Conservation (phyloP, 129 eudicot genomes). For the Lactuca saligna region DNA sequence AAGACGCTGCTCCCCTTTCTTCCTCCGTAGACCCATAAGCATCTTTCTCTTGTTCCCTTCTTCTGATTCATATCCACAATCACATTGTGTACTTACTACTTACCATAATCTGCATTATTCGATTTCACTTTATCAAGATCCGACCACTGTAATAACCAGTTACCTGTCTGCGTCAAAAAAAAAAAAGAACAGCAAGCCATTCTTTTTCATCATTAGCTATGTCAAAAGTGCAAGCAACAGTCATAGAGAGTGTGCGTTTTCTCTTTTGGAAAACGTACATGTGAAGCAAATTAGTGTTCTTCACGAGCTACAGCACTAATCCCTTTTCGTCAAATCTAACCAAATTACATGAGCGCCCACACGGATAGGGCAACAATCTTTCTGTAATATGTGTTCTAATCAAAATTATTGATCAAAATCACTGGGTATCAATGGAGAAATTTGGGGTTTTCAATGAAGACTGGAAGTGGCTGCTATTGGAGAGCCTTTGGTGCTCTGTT, state of each 20-base stretch:
- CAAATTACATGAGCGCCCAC: not conserved
- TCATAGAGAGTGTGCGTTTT: not conserved
- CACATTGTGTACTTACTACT: not conserved
- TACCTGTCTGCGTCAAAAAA: slow-evolving; percentile 7
- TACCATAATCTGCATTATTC: not conserved
- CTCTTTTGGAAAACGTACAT: slow-evolving; percentile 25
- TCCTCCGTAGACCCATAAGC: not conserved
- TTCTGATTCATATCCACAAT: not conserved
- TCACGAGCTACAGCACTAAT: slow-evolving; percentile 11
- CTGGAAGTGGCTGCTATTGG: slow-evolving; percentile 77
- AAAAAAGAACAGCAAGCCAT: slow-evolving; percentile 2
- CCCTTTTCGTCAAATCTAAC: not conserved
- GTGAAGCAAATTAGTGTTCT: slow-evolving; percentile 20
- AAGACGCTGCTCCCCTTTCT: not conserved
- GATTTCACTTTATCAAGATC: slow-evolving; percentile 20
- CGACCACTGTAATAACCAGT: slow-evolving; percentile 19
- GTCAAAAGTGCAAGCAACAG: slow-evolving; percentile 33
- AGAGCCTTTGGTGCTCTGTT: slow-evolving; percentile 45
- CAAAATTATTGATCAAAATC: not conserved
- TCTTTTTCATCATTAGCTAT: slow-evolving; percentile 27
- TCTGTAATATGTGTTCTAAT: not conserved
- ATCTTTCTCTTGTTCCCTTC: not conserved
- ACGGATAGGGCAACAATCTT: slow-evolving; percentile 4
- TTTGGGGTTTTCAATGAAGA: slow-evolving; percentile 76
- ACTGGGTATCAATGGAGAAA: slow-evolving; percentile 64